Evolutionary conservation across 2,329 filamentous ascomycete species (phyloP).

Genomic region (Rutstroemia sp.): DNA sequence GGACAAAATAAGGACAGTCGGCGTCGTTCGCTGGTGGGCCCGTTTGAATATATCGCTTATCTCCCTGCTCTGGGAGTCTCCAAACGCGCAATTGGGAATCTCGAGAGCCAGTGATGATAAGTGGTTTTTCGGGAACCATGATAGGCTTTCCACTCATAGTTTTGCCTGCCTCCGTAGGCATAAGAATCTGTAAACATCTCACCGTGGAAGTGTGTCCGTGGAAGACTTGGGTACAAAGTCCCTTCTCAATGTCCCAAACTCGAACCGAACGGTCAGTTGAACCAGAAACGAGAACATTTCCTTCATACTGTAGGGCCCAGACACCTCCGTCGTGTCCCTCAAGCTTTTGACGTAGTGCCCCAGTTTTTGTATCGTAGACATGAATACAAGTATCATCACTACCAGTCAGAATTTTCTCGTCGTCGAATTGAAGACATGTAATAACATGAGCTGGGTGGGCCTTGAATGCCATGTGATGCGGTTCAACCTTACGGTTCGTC

Average conservation of each 20-base stretch:
- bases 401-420: slow-evolving; percentile 95
- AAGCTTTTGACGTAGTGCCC: slow-evolving; percentile 72
- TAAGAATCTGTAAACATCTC: slow-evolving; percentile 86
- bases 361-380: slow-evolving; percentile 95
- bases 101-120: slow-evolving; percentile 95
- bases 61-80: slow-evolving; percentile 78
- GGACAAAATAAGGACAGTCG: slow-evolving; percentile 92
- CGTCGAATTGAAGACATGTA: slow-evolving; percentile 94
- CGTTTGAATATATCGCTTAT: slow-evolving; percentile 71
- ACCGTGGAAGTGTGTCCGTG: slow-evolving; percentile 97
- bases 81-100: slow-evolving; percentile 92
- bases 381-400: slow-evolving; percentile 98
- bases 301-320: slow-evolving; percentile 95
- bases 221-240: slow-evolving; percentile 89
- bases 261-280: slow-evolving; percentile 96
- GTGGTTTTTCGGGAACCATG: slow-evolving; percentile 87
- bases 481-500: slow-evolving; percentile 80
- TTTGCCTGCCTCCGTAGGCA: slow-evolving; percentile 66
- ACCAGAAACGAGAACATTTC: slow-evolving; percentile 89
- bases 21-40: slow-evolving; percentile 64
- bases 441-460: slow-evolving; percentile 95
- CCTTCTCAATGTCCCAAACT: slow-evolving; percentile 97
- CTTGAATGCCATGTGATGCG: slow-evolving; percentile 89
- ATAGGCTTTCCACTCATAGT: slow-evolving; percentile 64
- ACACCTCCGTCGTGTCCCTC: slow-evolving; percentile 95